Percentiles rank a stretch among this genome's conserved stretches.
phyloP scores from a whole-genome alignment of 768 basidiomycete species.

The Lactifluus volemus region DNA sequence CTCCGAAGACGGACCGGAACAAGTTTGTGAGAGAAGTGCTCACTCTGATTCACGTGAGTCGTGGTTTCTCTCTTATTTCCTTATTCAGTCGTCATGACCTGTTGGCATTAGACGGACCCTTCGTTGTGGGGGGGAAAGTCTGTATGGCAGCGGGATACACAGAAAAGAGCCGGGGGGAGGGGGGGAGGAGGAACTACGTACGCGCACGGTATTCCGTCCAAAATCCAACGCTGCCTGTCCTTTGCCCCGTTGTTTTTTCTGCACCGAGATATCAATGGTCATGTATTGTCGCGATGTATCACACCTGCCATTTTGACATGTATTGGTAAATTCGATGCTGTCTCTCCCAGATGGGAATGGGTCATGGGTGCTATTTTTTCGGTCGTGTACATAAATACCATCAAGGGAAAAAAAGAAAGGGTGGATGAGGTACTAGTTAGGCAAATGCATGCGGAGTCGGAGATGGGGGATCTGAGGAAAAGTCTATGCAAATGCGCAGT shows the following conservation, averaged over 20 bases:
- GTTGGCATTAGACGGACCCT: slow-evolving; percentile 46
- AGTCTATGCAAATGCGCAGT: slow-evolving; percentile 15
- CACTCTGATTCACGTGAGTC: slow-evolving; percentile 39
- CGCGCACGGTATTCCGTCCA: background rate
- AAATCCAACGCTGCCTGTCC: background rate
- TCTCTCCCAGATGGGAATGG: background rate
- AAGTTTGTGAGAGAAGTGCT: slow-evolving; percentile 64
- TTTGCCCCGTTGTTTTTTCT: background rate
- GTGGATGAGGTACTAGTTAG: too few species aligned
- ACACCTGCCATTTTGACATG: slow-evolving; percentile 3
- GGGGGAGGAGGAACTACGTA: slow-evolving; percentile 31
- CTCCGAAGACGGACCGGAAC: slow-evolving; percentile 20
- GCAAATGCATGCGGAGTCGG: too few species aligned
- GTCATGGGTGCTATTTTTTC: too few species aligned
- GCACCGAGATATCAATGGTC: slow-evolving; percentile 3
- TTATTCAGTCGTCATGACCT: background rate
- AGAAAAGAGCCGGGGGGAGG: too few species aligned
- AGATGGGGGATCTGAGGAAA: slow-evolving; percentile 11
- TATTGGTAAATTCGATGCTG: slow-evolving; percentile 6
- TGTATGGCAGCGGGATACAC: too few species aligned
- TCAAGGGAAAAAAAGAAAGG: too few species aligned
- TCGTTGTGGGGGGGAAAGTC: slow-evolving; percentile 50
- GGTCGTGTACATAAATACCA: too few species aligned
- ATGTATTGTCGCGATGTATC: slow-evolving; percentile 7
- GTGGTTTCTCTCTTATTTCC: background rate